Conservation (phyloP, 768 basidiomycete species). For the Boletus insuetus region DNA sequence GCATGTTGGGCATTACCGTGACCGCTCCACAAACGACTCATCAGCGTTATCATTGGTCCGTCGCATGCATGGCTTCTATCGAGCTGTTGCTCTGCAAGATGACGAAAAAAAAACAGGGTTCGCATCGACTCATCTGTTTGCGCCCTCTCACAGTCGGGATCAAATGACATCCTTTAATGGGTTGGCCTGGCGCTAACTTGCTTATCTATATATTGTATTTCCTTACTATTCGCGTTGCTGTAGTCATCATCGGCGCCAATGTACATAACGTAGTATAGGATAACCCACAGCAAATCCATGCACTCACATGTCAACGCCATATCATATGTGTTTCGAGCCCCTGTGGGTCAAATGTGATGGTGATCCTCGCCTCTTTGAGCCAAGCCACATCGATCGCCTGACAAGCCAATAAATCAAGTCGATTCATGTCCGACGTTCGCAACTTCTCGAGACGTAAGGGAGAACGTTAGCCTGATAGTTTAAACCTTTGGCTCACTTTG, state of each 20-base stretch:
- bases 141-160: conserved; percentile 8
- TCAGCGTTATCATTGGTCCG: conserved; percentile 6
- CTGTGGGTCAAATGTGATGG: too few relatives aligned
- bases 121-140: conserved; percentile 12
- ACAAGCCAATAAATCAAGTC: conserved; percentile 6
- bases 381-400: conserved; percentile 14
- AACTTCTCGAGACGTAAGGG: too few relatives aligned
- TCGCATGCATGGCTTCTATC: conserved; percentile 4
- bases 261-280: conserved; percentile 19
- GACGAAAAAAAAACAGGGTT: conserved; percentile 6
- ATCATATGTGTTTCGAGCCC: not conserved
- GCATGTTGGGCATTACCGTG: conserved; percentile 1
- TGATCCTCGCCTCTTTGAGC: too few relatives aligned
- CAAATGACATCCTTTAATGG: not conserved
- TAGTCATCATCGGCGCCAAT: conserved; percentile 7
- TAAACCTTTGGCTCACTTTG: not conserved
- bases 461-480: too few relatives aligned
- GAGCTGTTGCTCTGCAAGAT: not conserved
- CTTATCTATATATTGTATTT: conserved; percentile 26
- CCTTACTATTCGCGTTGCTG: conserved; percentile 11
- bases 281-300: conserved; percentile 5
- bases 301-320: not conserved
- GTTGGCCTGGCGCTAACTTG: conserved; percentile 19
- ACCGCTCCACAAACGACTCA: conserved; percentile 4
- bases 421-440: conserved; percentile 20